Conservation (phyloP, 2,329 filamentous ascomycete genomes). For the Colletotrichum zoysiae region DNA sequence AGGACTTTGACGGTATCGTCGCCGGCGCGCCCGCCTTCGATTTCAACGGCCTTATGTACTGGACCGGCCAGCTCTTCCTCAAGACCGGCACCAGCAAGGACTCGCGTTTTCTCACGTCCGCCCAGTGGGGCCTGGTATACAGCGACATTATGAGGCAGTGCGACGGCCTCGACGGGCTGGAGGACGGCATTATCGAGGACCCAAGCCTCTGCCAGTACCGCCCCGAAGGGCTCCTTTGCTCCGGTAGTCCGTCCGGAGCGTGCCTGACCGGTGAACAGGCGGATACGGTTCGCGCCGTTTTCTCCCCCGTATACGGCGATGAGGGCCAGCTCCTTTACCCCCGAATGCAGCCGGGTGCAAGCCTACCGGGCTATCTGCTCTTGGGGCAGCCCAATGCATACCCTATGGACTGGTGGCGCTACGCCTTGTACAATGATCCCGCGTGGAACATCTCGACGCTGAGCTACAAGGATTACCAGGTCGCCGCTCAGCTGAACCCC, state of each 20-base stretch:
- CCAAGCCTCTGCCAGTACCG: slow-evolving; percentile 43
- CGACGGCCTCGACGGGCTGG: slow-evolving; percentile 61
- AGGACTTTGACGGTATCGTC: slow-evolving; percentile 68
- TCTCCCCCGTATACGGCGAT: slow-evolving; percentile 48
- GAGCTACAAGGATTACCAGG: slow-evolving; percentile 40
- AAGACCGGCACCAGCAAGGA: slow-evolving; percentile 59
- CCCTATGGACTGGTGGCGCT: slow-evolving; percentile 46
- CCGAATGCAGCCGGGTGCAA: slow-evolving; percentile 61
- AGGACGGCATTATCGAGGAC: slow-evolving; percentile 59
- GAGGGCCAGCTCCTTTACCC: slow-evolving; percentile 51
- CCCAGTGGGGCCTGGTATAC: slow-evolving; percentile 26
- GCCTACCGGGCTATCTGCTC: slow-evolving; percentile 44
- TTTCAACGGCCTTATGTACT: slow-evolving; percentile 45
- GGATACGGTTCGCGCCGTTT: slow-evolving; percentile 48
- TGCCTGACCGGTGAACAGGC: slow-evolving; percentile 53
- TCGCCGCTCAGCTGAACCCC: slow-evolving; percentile 48
- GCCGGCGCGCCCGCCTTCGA: slow-evolving; percentile 58
- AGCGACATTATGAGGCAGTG: slow-evolving; percentile 60
- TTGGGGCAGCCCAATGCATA: slow-evolving; percentile 22
- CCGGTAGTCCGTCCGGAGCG: slow-evolving; percentile 50
- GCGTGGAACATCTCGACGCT: slow-evolving; percentile 24
- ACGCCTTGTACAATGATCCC: slow-evolving; percentile 47
- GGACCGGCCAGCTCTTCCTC: slow-evolving; percentile 54
- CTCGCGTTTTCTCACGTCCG: slow-evolving; percentile 50
- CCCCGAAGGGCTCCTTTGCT: slow-evolving; percentile 54